These are phyloP conservation scores for Nematocida ironsii DNA, from an alignment of 371 early-diverging fungal species.

Conservation along the genomic window DNA sequence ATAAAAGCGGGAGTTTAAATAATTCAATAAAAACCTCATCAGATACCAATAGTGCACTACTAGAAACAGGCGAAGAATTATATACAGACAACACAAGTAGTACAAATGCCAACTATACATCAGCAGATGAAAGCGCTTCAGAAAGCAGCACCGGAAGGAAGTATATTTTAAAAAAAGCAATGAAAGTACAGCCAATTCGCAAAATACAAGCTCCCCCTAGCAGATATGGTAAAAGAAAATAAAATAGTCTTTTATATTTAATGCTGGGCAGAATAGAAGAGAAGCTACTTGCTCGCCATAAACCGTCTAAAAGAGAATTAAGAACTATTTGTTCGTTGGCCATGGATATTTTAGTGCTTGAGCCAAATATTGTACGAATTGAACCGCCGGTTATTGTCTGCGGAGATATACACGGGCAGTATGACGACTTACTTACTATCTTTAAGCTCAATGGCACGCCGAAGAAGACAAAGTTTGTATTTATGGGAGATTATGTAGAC, in stretches of 20 bases:
- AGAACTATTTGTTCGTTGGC: conserved; percentile 58
- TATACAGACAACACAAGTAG: not conserved
- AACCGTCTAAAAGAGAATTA: conserved; percentile 83
- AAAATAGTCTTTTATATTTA: conserved; percentile 19
- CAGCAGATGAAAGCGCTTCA: conserved; percentile 3
- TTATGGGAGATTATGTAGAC: conserved; percentile 71
- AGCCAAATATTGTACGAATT: conserved; percentile 66
- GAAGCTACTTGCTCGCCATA: conserved; percentile 59
- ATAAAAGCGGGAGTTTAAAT: not conserved
- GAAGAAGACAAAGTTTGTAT: conserved; percentile 62
- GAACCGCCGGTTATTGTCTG: conserved; percentile 71
- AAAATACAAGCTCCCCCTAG: conserved; percentile 11
- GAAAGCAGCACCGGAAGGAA: conserved; percentile 27
- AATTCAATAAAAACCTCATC: not conserved
- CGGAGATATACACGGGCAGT: conserved; percentile 98
- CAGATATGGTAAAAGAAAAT: conserved; percentile 27
- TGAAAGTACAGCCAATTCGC: not conserved
- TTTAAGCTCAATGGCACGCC: conserved; percentile 93
- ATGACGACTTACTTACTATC: conserved; percentile 90
- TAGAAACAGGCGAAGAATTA: not conserved
- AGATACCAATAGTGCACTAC: not conserved
- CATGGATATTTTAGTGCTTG: conserved; percentile 63
- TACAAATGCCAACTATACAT: not conserved
- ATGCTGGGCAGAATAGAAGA: conserved; percentile 51
- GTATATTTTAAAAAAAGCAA: not conserved